Conservation (phyloP, 2,329 filamentous ascomycete species). For the Fusarium xyrophilum region DNA sequence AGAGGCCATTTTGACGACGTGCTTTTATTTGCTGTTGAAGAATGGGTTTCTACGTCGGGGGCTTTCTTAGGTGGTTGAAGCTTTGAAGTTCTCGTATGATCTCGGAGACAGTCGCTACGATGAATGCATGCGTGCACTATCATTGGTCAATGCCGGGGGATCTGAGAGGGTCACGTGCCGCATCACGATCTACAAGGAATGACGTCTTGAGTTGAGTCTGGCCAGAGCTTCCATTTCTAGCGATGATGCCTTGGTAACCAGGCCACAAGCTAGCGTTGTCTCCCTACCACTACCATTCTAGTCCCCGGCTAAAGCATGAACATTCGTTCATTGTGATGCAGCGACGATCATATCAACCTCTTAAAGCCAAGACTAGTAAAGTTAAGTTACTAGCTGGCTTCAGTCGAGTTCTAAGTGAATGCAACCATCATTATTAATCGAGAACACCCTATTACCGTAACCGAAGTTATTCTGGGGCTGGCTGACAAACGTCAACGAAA, state of each 20-base stretch:
- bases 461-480: slow-evolving; percentile 10
- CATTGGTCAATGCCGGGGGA: slow-evolving; percentile 42
- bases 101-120: slow-evolving; percentile 33
- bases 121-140: slow-evolving; percentile 29
- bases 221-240: background rate
- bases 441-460: slow-evolving; percentile 7
- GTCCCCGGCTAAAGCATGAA: slow-evolving; percentile 18
- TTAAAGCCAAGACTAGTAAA: slow-evolving; percentile 13
- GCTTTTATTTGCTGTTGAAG: slow-evolving; percentile 22
- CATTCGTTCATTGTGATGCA: slow-evolving; percentile 30
- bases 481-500: slow-evolving; percentile 27
- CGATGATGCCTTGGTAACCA: slow-evolving; percentile 1
- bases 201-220: slow-evolving; percentile 24
- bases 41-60: slow-evolving; percentile 28
- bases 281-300: background rate
- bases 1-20: slow-evolving; percentile 59
- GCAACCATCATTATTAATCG: slow-evolving; percentile 12
- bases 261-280: background rate
- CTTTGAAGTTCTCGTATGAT: slow-evolving; percentile 46
- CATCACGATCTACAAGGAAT: slow-evolving; percentile 8
- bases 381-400: background rate
- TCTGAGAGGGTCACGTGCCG: slow-evolving; percentile 31
- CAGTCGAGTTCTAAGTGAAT: slow-evolving; percentile 9
- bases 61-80: slow-evolving; percentile 34
- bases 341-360: slow-evolving; percentile 18